Percentiles rank a stretch among this genome's conserved stretches.
Conservation (phyloP, 192 early-diverging fungal genomes). For the Coemansia aciculifera region DNA sequence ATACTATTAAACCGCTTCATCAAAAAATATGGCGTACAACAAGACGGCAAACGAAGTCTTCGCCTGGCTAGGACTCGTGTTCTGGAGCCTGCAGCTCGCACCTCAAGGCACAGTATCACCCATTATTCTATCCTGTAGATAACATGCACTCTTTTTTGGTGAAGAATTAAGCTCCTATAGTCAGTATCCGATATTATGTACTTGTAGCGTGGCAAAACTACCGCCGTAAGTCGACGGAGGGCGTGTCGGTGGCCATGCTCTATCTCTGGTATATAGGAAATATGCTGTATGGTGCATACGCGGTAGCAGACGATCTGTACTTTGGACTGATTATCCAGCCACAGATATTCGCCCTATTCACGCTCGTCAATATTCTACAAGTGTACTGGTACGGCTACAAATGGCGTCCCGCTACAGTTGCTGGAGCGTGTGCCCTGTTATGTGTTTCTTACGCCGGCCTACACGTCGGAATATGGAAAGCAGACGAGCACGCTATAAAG, state of each 20-base stretch:
- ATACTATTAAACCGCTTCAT: conserved; percentile 3
- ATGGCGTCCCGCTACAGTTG: conserved; percentile 8
- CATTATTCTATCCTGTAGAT: neutral
- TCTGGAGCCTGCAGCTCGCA: conserved; percentile 56
- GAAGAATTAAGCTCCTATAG: conserved; percentile 29
- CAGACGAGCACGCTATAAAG: conserved; percentile 23
- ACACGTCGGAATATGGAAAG: conserved; percentile 51
- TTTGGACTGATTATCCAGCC: conserved; percentile 52
- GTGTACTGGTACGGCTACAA: conserved; percentile 47
- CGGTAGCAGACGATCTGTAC: conserved; percentile 34
- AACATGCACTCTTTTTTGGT: neutral
- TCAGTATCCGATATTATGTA: neutral
- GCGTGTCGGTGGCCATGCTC: conserved; percentile 47
- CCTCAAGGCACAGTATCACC: conserved; percentile 53
- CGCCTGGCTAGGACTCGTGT: conserved; percentile 51
- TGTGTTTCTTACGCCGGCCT: conserved; percentile 35
- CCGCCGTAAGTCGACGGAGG: conserved; percentile 49
- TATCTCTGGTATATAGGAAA: conserved; percentile 49
- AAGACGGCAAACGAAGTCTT: conserved; percentile 37
- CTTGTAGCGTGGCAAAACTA: conserved; percentile 55
- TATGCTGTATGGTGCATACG: conserved; percentile 50
- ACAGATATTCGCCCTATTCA: conserved; percentile 49
- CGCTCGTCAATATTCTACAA: conserved; percentile 48
- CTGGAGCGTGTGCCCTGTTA: conserved; percentile 11
- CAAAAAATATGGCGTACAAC: conserved; percentile 43